phyloP scores from a whole-genome alignment of 352 stramenopile genomes.

The Phytophthora colocasiae region DNA sequence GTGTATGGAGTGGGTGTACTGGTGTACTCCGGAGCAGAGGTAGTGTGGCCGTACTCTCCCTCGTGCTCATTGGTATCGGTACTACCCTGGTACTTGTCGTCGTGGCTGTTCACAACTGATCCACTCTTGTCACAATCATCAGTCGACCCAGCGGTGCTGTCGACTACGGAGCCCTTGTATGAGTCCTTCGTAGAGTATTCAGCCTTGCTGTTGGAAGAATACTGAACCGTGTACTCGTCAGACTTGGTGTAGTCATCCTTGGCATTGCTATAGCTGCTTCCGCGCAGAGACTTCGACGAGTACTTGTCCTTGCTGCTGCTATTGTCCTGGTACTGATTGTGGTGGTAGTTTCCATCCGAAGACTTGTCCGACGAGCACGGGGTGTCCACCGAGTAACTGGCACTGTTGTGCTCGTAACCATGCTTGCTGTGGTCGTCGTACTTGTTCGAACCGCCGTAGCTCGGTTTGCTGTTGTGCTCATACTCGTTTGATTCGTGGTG shows the following conservation, averaged over 20 bases:
- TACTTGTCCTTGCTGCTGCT: conserved; percentile 18
- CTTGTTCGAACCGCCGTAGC: neutral
- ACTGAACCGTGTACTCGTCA: conserved; percentile 5
- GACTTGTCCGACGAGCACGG: conserved; percentile 21
- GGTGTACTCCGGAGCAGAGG: conserved; percentile 5
- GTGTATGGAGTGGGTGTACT: neutral
- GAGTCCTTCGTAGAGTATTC: conserved; percentile 10
- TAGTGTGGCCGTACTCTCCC: conserved; percentile 2
- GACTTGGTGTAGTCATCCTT: neutral
- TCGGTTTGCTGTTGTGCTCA: neutral
- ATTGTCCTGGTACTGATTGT: neutral
- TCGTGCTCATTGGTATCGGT: neutral
- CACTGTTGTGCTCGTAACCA: conserved; percentile 1
- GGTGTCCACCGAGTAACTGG: neutral
- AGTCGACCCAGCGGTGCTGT: conserved; percentile 8
- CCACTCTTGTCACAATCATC: conserved; percentile 2
- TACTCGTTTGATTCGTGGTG: neutral
- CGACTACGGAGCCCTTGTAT: conserved; percentile 11
- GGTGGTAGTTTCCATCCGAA: conserved; percentile 9
- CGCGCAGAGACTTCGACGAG: conserved; percentile 26
- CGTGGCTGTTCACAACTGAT: conserved; percentile 3
- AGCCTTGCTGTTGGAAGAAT: conserved; percentile 6
- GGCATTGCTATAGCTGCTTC: conserved; percentile 20
- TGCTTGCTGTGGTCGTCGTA: conserved; percentile 8
- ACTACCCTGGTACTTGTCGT: conserved; percentile 5